Percentiles rank a stretch among this genome's conserved stretches.
Conservation (phyloP, 306 rosid species). For the Quercus engelmannii region DNA sequence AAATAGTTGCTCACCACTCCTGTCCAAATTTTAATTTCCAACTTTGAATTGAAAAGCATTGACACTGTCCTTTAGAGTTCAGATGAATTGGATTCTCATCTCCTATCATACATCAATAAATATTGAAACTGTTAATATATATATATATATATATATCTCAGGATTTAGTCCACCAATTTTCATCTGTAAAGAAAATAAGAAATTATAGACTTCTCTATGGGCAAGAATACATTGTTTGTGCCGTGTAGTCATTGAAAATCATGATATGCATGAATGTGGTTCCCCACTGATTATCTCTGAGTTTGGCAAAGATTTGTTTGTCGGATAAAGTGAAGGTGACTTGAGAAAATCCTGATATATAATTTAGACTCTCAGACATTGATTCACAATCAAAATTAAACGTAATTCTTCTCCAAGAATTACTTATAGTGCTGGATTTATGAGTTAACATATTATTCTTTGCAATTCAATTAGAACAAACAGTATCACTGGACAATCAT, state of each 20-base stretch:
- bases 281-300: constrained; percentile 30
- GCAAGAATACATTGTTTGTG: neutral
- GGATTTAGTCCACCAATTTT: neutral
- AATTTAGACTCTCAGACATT: neutral
- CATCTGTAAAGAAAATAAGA: neutral
- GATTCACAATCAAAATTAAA: neutral
- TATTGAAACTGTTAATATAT: neutral
- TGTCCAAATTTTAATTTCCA: neutral
- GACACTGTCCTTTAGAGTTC: neutral
- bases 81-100: too few species aligned
- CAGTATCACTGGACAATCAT: constrained; percentile 51
- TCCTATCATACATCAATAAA: too few species aligned
- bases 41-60: neutral
- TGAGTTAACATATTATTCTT: constrained; percentile 19
- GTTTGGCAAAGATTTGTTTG: constrained; percentile 41
- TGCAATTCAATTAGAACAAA: constrained; percentile 27
- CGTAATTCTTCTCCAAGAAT: neutral
- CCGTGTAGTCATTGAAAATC: neutral
- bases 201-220: too few species aligned
- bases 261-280: constrained; percentile 19
- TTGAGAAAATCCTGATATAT: constrained; percentile 11
- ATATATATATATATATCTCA: neutral
- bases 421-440: constrained; percentile 8
- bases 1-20: neutral
- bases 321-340: constrained; percentile 21